phyloP scores from a whole-genome alignment of 1,139 yeast genomes.

The Sugiyamaella neomexicana region DNA sequence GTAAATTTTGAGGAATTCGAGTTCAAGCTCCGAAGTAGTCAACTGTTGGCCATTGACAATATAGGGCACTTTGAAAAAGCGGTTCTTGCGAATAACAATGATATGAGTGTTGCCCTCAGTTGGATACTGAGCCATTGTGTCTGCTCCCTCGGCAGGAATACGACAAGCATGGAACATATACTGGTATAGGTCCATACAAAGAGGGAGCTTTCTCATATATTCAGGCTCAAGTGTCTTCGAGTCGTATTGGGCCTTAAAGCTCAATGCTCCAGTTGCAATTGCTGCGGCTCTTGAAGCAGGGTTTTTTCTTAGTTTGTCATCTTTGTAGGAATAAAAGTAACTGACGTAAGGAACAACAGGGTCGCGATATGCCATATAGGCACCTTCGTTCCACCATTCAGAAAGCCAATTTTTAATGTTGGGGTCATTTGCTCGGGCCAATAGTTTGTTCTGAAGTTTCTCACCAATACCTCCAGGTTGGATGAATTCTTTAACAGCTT shows the following conservation, averaged over 20 bases:
- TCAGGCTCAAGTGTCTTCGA: conserved; percentile 60
- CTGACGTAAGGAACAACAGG: conserved; percentile 94
- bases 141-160: conserved; percentile 49
- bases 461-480: conserved; percentile 65
- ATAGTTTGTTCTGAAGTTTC: conserved; percentile 64
- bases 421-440: conserved; percentile 56
- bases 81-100: conserved; percentile 70
- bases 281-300: conserved; percentile 77
- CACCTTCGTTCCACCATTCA: conserved; percentile 92
- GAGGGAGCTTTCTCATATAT: conserved; percentile 74
- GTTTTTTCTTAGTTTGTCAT: conserved; percentile 53
- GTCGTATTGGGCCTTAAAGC: conserved; percentile 43
- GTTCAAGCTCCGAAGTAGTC: conserved; percentile 62
- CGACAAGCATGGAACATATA: conserved; percentile 91
- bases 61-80: conserved; percentile 77
- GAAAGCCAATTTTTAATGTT: conserved; percentile 81
- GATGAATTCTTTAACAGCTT: conserved; percentile 65
- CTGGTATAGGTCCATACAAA: conserved; percentile 90
- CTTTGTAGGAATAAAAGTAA: conserved; percentile 84
- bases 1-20: conserved; percentile 57
- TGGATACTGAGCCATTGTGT: conserved; percentile 41
- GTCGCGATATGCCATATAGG: conserved; percentile 87
- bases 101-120: conserved; percentile 66
- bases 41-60: conserved; percentile 52
- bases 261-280: conserved; percentile 46